A percentile compares a stretch with the other conserved stretches of the same genome.
phyloP scores from a whole-genome alignment of 306 rosid species.

The Trifolium repens region DNA sequence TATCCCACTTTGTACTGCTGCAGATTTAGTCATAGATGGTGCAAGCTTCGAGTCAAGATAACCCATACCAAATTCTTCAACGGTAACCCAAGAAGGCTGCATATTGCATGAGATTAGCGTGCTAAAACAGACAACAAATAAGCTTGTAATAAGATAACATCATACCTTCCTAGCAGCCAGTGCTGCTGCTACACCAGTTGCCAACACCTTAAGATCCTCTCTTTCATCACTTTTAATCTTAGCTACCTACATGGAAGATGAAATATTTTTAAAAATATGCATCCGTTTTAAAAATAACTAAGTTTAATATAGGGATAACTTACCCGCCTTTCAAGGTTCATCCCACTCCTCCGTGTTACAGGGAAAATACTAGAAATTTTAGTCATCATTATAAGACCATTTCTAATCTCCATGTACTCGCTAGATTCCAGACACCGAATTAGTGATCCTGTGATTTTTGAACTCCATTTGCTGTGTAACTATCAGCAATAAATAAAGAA shows the following conservation, averaged over 20 bases:
- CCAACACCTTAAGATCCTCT: slow-evolving; percentile 98
- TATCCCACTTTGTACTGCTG: slow-evolving; percentile 58
- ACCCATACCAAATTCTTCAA: slow-evolving; percentile 96
- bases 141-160: slow-evolving; percentile 17
- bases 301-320: slow-evolving; percentile 24
- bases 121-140: slow-evolving; percentile 16
- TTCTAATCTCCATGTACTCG: slow-evolving; percentile 99
- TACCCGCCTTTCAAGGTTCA: slow-evolving; percentile 94
- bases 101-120: slow-evolving; percentile 27
- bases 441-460: slow-evolving; percentile 82
- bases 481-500: slow-evolving; percentile 44
- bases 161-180: slow-evolving; percentile 96
- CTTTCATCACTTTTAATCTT: slow-evolving; percentile 97
- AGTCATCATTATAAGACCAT: slow-evolving; percentile 89
- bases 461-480: slow-evolving; percentile 99
- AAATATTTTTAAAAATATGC: slow-evolving; percentile 5
- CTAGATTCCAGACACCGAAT: slow-evolving; percentile 93
- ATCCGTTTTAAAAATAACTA: slow-evolving; percentile 13
- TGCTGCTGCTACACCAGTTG: slow-evolving; percentile 95
- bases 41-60: slow-evolving; percentile 78
- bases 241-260: slow-evolving; percentile 63
- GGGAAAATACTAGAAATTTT: slow-evolving; percentile 94
- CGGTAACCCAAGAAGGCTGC: slow-evolving; percentile 96
- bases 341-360: slow-evolving; percentile 89
- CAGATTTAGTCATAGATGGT: slow-evolving; percentile 66